Evolutionary conservation across 2,329 filamentous ascomycete genomes (phyloP), one percentile per base, ranked within the genome.

Genomic region (Dothistroma septosporum): DNA sequence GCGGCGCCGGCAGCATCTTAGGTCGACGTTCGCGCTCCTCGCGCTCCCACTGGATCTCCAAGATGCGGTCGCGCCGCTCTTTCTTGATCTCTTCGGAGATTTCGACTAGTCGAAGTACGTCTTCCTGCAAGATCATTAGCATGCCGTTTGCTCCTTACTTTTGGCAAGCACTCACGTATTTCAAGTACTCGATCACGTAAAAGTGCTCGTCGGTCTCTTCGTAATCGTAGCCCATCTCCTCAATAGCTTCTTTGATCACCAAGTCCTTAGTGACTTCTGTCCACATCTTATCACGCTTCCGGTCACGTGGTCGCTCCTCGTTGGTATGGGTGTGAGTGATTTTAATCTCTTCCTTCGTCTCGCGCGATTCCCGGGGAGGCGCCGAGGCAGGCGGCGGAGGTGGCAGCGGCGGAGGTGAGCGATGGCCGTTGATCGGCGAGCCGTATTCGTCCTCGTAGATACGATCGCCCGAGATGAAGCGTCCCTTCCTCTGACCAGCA

Each of bases 261-360:
- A 97, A 78, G 68, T 96, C 92, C 77, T 96, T 96, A 50, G 93
- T 96, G 68, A 99, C 91, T 76, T 97, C 94, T 0, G 94, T 99
- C 93, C 93, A 97, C 79, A 96, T 90, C 62, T 80, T 78, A 65
- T 76, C 78, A 10, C 64, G 65, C 61, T 69, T 69, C 32, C 61
- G 63, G 16, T 53, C 50, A 14, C 62, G 61, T 24, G 58, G 54
- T 44, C 35, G 57, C 60, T 61, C 59, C 61, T 58, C 64, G 12
- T 49, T 50, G 19, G 49, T 47, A 19, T 64, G 58, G 6, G 65
- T 64, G 50, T 67, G 62, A 14, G 68, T 69, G 60, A 70, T 70
- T 48, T 60, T 66, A 75, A 79, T 64, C 78, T 87, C 70, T 50
- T 68, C 85, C 19, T 78, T 80, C 24, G 81, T 78, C 67, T 84